Conservation (phyloP, 768 basidiomycete genomes). For the Chlorophyllum brunneum region DNA sequence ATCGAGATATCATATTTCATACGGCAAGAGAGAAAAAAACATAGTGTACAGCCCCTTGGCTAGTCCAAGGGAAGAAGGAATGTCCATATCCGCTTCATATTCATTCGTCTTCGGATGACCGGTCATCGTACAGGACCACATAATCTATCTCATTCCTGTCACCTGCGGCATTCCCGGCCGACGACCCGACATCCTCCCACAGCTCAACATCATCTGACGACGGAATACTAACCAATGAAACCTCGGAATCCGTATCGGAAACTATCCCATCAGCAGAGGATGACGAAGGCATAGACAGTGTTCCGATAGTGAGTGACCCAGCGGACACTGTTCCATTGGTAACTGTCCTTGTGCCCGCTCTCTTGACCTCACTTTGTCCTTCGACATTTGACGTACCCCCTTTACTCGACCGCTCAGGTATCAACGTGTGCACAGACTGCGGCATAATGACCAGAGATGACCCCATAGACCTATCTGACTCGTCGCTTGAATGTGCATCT, state of each 20-base stretch:
- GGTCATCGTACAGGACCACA: constrained; percentile 68
- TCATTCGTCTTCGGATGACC: constrained; percentile 11
- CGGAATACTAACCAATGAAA: constrained; percentile 60
- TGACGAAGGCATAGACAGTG: constrained; percentile 17
- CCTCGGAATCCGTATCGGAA: constrained; percentile 30
- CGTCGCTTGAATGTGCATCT: constrained; percentile 37
- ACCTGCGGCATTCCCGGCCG: constrained; percentile 22
- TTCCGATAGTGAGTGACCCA: constrained; percentile 15
- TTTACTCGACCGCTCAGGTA: constrained; percentile 5
- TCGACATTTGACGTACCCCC: constrained; percentile 3
- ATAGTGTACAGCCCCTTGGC: constrained; percentile 3
- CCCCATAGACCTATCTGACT: constrained; percentile 50
- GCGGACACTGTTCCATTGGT: neutral
- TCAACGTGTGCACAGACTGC: constrained; percentile 18
- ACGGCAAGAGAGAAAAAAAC: neutral
- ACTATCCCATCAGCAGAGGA: constrained; percentile 16
- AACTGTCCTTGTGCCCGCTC: constrained; percentile 12
- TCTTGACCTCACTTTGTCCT: constrained; percentile 24
- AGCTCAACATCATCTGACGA: constrained; percentile 51
- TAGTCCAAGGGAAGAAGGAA: neutral
- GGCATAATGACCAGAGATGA: constrained; percentile 72
- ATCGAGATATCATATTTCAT: neutral
- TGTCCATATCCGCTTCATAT: neutral
- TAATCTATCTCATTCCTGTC: constrained; percentile 44
- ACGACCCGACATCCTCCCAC: constrained; percentile 54